Evolutionary conservation across 805 yeast species (phyloP).

Genomic region (Monosporozyma solicola): DNA sequence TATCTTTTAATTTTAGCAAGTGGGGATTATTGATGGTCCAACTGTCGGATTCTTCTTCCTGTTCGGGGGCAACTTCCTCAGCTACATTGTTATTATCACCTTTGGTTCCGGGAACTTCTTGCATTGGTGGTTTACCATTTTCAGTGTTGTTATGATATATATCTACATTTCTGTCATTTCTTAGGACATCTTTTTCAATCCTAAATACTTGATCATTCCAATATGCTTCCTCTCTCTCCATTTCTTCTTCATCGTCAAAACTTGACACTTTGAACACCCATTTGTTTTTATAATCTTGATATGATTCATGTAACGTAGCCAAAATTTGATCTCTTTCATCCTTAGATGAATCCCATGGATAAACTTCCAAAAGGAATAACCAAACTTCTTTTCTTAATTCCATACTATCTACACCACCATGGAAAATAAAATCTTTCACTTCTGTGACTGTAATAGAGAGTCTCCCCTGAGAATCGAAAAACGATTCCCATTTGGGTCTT

Average conservation of each 20-base stretch:
- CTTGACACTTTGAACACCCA: slow-evolving; percentile 48
- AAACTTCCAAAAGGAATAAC: slow-evolving; percentile 75
- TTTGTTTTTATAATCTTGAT: slow-evolving; percentile 52
- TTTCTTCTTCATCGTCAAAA: slow-evolving; percentile 8
- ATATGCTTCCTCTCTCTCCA: slow-evolving; percentile 44
- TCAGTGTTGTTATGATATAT: slow-evolving; percentile 40
- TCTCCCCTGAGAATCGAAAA: slow-evolving; percentile 73
- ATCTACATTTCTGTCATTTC: slow-evolving; percentile 77
- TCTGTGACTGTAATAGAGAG: slow-evolving; percentile 66
- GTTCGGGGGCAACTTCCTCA: slow-evolving; percentile 20
- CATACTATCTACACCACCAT: slow-evolving; percentile 64
- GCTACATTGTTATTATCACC: slow-evolving; percentile 30
- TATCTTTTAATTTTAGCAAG: slow-evolving; percentile 60
- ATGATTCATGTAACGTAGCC: slow-evolving; percentile 49
- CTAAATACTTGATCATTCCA: slow-evolving; percentile 87
- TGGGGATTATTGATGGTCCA: slow-evolving; percentile 68
- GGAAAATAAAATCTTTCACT: slow-evolving; percentile 76
- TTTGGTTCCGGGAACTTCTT: slow-evolving; percentile 16
- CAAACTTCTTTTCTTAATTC: slow-evolving; percentile 65
- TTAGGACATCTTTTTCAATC: slow-evolving; percentile 85
- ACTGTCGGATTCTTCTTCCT: slow-evolving; percentile 33
- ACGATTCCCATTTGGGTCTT: slow-evolving; percentile 70
- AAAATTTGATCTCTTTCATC: slow-evolving; percentile 57
- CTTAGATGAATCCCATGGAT: slow-evolving; percentile 76
- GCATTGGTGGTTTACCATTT: slow-evolving; percentile 35